Percentiles rank a stretch among this genome's conserved stretches.
phyloP scores from a whole-genome alignment of 768 basidiomycete species.

The Boletus rubroflammeus region DNA sequence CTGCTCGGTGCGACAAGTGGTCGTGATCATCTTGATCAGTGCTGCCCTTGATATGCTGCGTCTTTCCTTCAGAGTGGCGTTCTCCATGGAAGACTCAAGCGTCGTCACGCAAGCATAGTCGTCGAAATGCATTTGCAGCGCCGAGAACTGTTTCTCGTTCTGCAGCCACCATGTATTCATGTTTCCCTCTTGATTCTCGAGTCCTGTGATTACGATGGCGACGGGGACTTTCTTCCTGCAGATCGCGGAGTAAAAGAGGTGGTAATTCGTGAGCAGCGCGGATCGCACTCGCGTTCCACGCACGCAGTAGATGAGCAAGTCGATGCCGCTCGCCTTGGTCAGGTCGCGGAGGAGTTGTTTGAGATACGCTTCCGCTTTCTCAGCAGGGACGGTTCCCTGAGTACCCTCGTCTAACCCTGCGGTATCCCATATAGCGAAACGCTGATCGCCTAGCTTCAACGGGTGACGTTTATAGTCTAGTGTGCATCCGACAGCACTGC shows the following conservation, averaged over 20 bases:
- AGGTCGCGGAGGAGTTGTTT: constrained; percentile 24
- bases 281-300: constrained; percentile 19
- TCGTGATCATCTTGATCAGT: constrained; percentile 19
- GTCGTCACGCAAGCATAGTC: constrained; percentile 40
- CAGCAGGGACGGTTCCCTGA: constrained; percentile 20
- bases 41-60: constrained; percentile 19
- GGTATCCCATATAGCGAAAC: constrained; percentile 24
- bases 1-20: constrained; percentile 14
- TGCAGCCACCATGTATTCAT: constrained; percentile 33
- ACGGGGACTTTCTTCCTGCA: constrained; percentile 38
- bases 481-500: constrained; percentile 22
- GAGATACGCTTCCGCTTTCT: constrained; percentile 28
- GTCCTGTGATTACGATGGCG: constrained; percentile 36
- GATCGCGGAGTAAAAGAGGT: constrained; percentile 38
- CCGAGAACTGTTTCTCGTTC: constrained; percentile 27
- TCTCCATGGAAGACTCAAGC: constrained; percentile 10
- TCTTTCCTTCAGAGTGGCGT: constrained; percentile 11
- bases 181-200: constrained; percentile 31
- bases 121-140: constrained; percentile 32
- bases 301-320: constrained; percentile 30
- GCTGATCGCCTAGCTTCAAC: constrained; percentile 9
- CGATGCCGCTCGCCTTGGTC: constrained; percentile 10
- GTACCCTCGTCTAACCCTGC: constrained; percentile 25
- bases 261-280: constrained; percentile 34
- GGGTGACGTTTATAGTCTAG: constrained; percentile 1